Conservation (phyloP, 306 rosid species). For the Canavalia gladiata region DNA sequence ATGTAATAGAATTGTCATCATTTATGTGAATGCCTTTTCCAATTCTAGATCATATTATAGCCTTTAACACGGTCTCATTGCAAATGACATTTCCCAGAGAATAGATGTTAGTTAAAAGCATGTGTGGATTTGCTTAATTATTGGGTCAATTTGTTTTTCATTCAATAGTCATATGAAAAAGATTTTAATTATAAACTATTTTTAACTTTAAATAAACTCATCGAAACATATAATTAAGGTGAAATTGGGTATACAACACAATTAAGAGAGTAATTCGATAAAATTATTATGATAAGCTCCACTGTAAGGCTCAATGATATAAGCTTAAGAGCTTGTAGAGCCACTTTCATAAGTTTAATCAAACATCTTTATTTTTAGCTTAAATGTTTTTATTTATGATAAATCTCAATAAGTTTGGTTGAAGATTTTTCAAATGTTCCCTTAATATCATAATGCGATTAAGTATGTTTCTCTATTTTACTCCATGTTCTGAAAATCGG, state of each 20-base stretch:
- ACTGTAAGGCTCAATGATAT: not conserved
- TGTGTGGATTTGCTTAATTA: slow-evolving; percentile 10
- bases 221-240: not conserved
- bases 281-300: not conserved
- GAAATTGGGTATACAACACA: not conserved
- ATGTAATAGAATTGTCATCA: slow-evolving; percentile 15
- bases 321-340: not conserved
- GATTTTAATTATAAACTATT: not conserved
- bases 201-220: not conserved
- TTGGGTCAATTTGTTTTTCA: not conserved
- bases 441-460: not conserved
- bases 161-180: not conserved
- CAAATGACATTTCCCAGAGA: slow-evolving; percentile 29
- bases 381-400: not conserved
- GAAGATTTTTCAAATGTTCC: not conserved
- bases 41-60: slow-evolving; percentile 22
- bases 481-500: no score
- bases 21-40: slow-evolving; percentile 15
- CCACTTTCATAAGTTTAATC: not conserved
- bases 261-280: not conserved
- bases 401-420: not conserved
- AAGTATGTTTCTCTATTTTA: not conserved
- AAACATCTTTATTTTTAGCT: not conserved
- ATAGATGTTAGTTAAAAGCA: not conserved
- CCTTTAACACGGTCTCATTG: slow-evolving; percentile 17